Evolutionary conservation across 2,329 filamentous ascomycete species (phyloP), one percentile per base, ranked within the genome.

Genomic region (Paracoccidioides brasiliensis): DNA sequence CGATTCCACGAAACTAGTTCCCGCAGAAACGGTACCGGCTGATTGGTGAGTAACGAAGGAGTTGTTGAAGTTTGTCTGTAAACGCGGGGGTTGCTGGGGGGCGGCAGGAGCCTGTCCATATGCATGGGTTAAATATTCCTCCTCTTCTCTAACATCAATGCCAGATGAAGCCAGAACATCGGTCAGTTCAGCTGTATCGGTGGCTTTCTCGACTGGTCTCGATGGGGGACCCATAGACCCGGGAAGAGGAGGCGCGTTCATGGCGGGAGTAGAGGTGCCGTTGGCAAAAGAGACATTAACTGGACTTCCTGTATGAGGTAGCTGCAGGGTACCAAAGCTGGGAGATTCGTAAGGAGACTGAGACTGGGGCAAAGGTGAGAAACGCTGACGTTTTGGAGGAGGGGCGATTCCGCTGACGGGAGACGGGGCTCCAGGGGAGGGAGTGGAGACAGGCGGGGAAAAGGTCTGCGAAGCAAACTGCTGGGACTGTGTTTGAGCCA

Each of bases 151-250:
- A 49, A 95, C 72, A 73, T 95, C 88, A 60, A 96, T 89, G 52
- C 89, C 90, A 14, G 89, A 91, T 15, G 86, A 88, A 15, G 85
- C 84, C 55, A 95, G 72, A 52, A 90, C 86, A 72, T 96, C 90
- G 61, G 85, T 88, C 48, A 90, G 79, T 64, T 95, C 88, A 63
- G 90, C 69, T 52, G 70, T 69, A 70, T 80, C 70, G 55, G 77
- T 78, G 44, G 76, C 74, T 59, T 76, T 76, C 7, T 77, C 74
- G 10, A 68, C 72, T 10, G 81, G 81, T 43, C 79, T 73, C 57
- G 80, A 80, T n/a, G 81, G 81, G 46, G 81, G 82, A 3, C 80
- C 80, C 81, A 84, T 84, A 5, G 75, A 73, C 43, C 76, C 76
- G 28, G 64, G 64, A 15, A 65, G 60, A 5, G 65, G 66, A 50